These are phyloP conservation scores for Paracoccidioides lutzii DNA, from an alignment of 2,329 filamentous ascomycete species.

Conservation along the genomic window DNA sequence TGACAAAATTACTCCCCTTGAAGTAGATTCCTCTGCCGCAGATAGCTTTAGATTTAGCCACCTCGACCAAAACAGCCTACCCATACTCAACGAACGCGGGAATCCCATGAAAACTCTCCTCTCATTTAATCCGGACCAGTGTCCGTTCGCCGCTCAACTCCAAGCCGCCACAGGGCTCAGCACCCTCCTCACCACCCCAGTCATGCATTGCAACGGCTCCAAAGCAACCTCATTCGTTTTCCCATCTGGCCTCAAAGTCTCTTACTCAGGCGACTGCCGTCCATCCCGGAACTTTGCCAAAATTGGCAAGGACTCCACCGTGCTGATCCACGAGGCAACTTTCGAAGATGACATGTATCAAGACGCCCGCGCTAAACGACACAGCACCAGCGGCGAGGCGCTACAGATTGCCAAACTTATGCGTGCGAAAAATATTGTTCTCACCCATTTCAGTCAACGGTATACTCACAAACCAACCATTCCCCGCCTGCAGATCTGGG, in stretches of 20 bases:
- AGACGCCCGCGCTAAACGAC: slow-evolving; percentile 77
- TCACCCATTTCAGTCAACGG: slow-evolving; percentile 92
- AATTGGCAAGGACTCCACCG: slow-evolving; percentile 61
- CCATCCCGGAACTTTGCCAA: slow-evolving; percentile 56
- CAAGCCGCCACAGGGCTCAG: slow-evolving; percentile 47
- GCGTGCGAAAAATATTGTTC: slow-evolving; percentile 63
- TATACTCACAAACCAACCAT: slow-evolving; percentile 37
- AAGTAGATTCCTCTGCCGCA: slow-evolving; percentile 21
- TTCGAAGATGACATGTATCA: slow-evolving; percentile 73
- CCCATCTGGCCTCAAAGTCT: slow-evolving; percentile 67
- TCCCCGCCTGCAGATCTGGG: background rate
- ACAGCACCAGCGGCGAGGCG: slow-evolving; percentile 79
- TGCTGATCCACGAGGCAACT: slow-evolving; percentile 90
- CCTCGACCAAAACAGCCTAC: slow-evolving; percentile 2
- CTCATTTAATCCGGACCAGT: slow-evolving; percentile 11
- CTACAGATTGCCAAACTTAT: slow-evolving; percentile 64
- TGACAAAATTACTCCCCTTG: slow-evolving; percentile 40
- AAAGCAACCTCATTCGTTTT: slow-evolving; percentile 68
- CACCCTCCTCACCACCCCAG: slow-evolving; percentile 52
- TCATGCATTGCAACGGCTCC: slow-evolving; percentile 68
- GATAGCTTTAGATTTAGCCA: slow-evolving; percentile 18
- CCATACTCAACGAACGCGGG: background rate
- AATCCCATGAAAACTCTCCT: slow-evolving; percentile 13
- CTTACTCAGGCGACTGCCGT: slow-evolving; percentile 89
- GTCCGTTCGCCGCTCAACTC: slow-evolving; percentile 22